Base-by-base conservation (phyloP, 78 protist genomes). In the Planoprotostelium fungivorum region DNA sequence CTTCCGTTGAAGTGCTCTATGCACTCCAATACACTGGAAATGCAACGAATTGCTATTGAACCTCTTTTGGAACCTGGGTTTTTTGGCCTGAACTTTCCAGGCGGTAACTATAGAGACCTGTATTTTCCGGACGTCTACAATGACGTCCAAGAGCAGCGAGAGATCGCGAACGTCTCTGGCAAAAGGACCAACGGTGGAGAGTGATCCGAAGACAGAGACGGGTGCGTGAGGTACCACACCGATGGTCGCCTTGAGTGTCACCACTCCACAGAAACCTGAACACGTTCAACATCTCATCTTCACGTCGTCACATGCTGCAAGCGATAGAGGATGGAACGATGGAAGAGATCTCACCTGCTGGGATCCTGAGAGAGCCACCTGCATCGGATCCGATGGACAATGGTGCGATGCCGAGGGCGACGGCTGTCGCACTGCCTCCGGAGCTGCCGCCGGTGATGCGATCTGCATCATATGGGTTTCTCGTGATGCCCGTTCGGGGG, bases 311-410 rank as follows among this genome's bases (percentile, higher is more conserved):
- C n/a, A n/a, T n/a, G n/a, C n/a, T n/a, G n/a, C n/a, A n/a, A n/a
- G n/a, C n/a, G n/a, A n/a, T n/a, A n/a, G n/a, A n/a, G n/a, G n/a
- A n/a, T n/a, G n/a, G n/a, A n/a, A n/a, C n/a, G n/a, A n/a, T n/a
- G n/a, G n/a, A n/a, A n/a, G n/a, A n/a, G n/a, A n/a, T n/a, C n/a
- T 51, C 73, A 51, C 73, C 73, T 51, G 87, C 87, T 23, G 87
- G 87, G 5, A 85, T 85, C 16, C 87, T 85, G 37, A 85, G 34
- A 16, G 87, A 85, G 16, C 87, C 87, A 85, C 87, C 87, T 23
- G 87, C 37, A 85, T 85, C 87, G 5, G 87, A 25, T 5, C 87
- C 87, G 73, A 85, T 36, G n/a, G 87, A 35, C 5, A 85, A 16
- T 23, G 36, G 73, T 5, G 34, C 36, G 16, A 85, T 25, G 16